A percentile compares a stretch with the other conserved stretches of the same genome.
Conservation (phyloP, 305 asterid genomes). For the Solanum hybrid region DNA sequence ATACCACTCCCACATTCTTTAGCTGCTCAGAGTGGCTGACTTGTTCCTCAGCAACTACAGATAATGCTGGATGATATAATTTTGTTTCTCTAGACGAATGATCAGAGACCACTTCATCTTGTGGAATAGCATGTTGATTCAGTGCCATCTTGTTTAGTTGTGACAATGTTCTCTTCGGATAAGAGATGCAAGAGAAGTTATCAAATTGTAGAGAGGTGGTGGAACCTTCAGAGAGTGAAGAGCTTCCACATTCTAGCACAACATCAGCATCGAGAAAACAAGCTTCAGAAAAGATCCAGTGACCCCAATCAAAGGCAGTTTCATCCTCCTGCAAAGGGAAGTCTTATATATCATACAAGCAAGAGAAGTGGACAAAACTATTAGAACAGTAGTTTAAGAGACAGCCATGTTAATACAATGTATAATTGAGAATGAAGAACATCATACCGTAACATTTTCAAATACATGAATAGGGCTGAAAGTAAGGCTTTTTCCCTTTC, state of each 20-base stretch:
- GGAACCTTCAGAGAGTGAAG: conserved; percentile 41
- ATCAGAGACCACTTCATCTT: conserved; percentile 17
- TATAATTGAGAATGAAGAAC: conserved; percentile 10
- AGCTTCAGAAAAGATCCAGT: conserved; percentile 59
- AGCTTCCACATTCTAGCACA: conserved; percentile 30
- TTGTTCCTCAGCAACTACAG: conserved; percentile 18
- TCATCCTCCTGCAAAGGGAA: conserved; percentile 48
- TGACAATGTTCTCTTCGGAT: conserved; percentile 19
- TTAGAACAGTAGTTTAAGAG: not conserved
- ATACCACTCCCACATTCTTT: conserved; percentile 20
- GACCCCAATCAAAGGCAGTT: conserved; percentile 54
- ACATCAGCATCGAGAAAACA: conserved; percentile 12
- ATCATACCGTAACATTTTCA: conserved; percentile 57
- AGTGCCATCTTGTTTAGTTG: conserved; percentile 19
- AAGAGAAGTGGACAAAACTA: not conserved
- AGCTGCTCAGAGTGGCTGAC: conserved; percentile 17
- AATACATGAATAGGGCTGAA: conserved; percentile 75
- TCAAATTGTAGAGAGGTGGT: conserved; percentile 57
- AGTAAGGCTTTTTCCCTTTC: conserved; percentile 38
- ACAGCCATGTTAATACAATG: not conserved
- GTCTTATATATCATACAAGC: conserved; percentile 8
- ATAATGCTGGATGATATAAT: conserved; percentile 14
- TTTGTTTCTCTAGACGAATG: conserved; percentile 9
- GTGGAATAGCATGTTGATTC: conserved; percentile 17
- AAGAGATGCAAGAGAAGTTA: conserved; percentile 25